phyloP scores from a whole-genome alignment of 129 eudicot species.

The Helichrysum umbraculigerum region DNA sequence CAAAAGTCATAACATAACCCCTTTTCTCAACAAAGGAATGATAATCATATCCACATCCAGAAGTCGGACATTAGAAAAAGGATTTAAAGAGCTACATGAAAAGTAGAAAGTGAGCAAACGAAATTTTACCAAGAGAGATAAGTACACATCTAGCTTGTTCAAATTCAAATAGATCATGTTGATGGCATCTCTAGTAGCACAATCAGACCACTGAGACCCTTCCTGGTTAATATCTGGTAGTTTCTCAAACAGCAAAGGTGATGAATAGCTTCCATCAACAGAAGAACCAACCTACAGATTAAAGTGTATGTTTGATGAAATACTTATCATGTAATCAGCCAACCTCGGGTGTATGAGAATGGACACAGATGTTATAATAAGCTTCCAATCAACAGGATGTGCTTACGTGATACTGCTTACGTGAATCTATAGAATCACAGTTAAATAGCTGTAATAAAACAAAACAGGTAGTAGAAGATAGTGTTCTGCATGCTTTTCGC shows the following conservation, averaged over 20 bases:
- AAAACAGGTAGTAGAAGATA: neutral
- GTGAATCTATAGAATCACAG: neutral
- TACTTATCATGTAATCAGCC: constrained; percentile 4
- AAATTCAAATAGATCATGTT: constrained; percentile 70
- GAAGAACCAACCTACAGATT: constrained; percentile 73
- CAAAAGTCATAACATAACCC: neutral
- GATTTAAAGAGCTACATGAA: neutral
- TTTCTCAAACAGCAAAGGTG: constrained; percentile 71
- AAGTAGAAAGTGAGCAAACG: neutral
- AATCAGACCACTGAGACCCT: constrained; percentile 90
- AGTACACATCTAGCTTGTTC: constrained; percentile 64
- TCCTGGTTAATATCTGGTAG: constrained; percentile 72
- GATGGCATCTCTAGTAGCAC: constrained; percentile 69
- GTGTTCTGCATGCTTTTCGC: neutral
- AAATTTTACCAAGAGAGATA: constrained; percentile 65
- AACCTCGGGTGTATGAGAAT: neutral
- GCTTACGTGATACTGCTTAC: neutral
- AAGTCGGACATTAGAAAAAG: neutral
- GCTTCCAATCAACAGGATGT: constrained; percentile 13
- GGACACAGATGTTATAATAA: neutral
- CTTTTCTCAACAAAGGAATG: neutral
- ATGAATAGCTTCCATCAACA: constrained; percentile 74
- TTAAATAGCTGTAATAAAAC: neutral
- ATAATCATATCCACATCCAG: neutral
- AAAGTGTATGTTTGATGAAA: constrained; percentile 18